Evolutionary conservation across 768 basidiomycete genomes (phyloP).

Genomic region (Auricularia sp.): DNA sequence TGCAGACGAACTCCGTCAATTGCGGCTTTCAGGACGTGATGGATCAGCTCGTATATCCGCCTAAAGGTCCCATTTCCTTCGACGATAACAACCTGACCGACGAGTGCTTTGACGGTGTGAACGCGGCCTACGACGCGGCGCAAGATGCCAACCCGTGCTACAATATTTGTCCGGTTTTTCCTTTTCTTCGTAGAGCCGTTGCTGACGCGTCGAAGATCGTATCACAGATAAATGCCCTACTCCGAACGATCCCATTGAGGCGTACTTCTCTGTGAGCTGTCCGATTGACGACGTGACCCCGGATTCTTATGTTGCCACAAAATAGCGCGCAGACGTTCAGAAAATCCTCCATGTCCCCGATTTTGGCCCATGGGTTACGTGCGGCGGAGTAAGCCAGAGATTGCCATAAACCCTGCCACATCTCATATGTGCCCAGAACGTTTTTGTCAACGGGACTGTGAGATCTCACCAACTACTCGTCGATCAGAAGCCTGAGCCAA

Average conservation of each 20-base stretch:
- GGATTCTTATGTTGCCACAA: too few species aligned
- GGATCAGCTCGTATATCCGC: background rate
- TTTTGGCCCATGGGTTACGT: background rate
- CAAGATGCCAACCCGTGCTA: background rate
- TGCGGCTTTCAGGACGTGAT: background rate
- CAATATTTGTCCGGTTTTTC: background rate
- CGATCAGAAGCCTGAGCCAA: too few species aligned
- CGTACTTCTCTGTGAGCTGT: background rate
- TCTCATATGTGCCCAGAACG: too few species aligned
- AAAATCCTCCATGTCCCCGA: background rate
- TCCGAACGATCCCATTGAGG: background rate
- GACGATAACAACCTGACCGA: background rate
- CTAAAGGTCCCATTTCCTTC: background rate
- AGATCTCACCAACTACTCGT: too few species aligned
- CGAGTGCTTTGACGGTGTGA: background rate
- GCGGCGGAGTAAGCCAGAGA: background rate
- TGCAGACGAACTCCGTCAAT: background rate
- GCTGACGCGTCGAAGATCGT: background rate
- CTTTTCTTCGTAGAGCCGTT: background rate
- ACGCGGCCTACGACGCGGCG: background rate
- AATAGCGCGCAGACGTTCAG: constrained; percentile 4
- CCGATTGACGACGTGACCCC: too few species aligned
- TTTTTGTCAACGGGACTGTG: too few species aligned
- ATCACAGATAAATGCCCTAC: constrained; percentile 1
- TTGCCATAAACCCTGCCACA: too few species aligned